Evolutionary conservation across 2,329 filamentous ascomycete genomes (phyloP).

Genomic region (Xylariaceae sp.): DNA sequence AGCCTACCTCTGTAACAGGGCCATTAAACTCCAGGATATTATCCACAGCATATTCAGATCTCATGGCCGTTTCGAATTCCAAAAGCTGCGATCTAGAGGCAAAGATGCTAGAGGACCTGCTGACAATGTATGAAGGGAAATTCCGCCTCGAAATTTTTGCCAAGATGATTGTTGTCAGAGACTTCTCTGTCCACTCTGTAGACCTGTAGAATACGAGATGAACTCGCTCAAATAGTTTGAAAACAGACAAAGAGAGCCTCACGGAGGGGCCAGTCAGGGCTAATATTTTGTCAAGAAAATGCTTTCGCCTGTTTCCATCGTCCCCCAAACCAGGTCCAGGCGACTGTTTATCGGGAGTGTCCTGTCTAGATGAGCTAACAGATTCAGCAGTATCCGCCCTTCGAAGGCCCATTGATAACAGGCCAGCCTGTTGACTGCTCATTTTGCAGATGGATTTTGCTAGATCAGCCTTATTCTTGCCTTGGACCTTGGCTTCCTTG

Average conservation of each 20-base stretch:
- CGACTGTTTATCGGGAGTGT: conserved; percentile 46
- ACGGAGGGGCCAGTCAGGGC: conserved; percentile 82
- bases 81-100: conserved; percentile 74
- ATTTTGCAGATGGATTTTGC: conserved; percentile 74
- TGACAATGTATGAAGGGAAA: conserved; percentile 91
- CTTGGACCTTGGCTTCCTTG: conserved; percentile 85
- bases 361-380: conserved; percentile 53
- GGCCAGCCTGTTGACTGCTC: conserved; percentile 75
- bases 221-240: conserved; percentile 89
- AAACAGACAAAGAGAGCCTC: conserved; percentile 72
- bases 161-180: conserved; percentile 90
- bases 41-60: conserved; percentile 83
- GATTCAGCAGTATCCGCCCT: conserved; percentile 68
- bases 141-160: conserved; percentile 87
- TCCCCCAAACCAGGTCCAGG: conserved; percentile 40
- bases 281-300: conserved; percentile 81
- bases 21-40: conserved; percentile 81
- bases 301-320: conserved; percentile 69
- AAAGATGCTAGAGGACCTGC: conserved; percentile 89
- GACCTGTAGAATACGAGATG: conserved; percentile 96
- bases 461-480: conserved; percentile 86
- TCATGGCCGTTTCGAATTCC: conserved; percentile 88
- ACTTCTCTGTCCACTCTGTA: conserved; percentile 97
- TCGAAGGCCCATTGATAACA: conserved; percentile 73
- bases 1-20: conserved; percentile 67